phyloP scores from a whole-genome alignment of 345 rosid species.

The Pistacia vera region DNA sequence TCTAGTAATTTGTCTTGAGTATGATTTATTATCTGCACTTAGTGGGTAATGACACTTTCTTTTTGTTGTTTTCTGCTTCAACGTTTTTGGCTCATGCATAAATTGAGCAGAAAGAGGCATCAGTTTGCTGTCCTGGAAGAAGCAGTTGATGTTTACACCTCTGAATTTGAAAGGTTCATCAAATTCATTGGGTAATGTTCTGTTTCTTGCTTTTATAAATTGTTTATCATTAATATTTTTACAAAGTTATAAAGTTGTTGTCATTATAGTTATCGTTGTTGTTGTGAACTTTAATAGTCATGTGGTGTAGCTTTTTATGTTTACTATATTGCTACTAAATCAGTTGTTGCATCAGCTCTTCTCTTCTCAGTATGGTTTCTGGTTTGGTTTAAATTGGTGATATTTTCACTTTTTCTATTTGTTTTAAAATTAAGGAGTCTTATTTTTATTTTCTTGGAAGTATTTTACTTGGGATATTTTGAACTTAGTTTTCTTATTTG shows the following conservation, averaged over 20 bases:
- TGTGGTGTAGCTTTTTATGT: not conserved
- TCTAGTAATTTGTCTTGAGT: not conserved
- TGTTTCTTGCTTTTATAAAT: conserved; percentile 11
- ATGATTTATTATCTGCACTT: not conserved
- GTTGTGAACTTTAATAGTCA: not conserved
- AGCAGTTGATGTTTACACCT: conserved; percentile 68
- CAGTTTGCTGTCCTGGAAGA: conserved; percentile 64
- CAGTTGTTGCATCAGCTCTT: not conserved
- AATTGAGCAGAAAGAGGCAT: conserved; percentile 50
- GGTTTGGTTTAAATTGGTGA: not conserved
- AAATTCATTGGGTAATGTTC: conserved; percentile 69
- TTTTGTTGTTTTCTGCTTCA: conserved; percentile 24
- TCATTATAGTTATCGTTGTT: not conserved
- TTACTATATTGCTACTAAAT: not conserved
- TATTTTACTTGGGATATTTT: not conserved
- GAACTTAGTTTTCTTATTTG: too few species aligned
- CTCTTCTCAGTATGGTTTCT: not conserved
- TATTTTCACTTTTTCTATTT: not conserved
- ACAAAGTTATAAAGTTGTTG: not conserved
- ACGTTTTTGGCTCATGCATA: conserved; percentile 7
- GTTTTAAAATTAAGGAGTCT: not conserved
- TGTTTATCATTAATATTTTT: not conserved
- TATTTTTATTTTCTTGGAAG: not conserved
- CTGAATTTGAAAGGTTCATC: conserved; percentile 82
- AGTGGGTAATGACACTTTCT: conserved; percentile 24